Evolutionary conservation across 2,329 filamentous ascomycete genomes (phyloP), one percentile per base, ranked within the genome.

Genomic region (Stemphylium beticola): DNA sequence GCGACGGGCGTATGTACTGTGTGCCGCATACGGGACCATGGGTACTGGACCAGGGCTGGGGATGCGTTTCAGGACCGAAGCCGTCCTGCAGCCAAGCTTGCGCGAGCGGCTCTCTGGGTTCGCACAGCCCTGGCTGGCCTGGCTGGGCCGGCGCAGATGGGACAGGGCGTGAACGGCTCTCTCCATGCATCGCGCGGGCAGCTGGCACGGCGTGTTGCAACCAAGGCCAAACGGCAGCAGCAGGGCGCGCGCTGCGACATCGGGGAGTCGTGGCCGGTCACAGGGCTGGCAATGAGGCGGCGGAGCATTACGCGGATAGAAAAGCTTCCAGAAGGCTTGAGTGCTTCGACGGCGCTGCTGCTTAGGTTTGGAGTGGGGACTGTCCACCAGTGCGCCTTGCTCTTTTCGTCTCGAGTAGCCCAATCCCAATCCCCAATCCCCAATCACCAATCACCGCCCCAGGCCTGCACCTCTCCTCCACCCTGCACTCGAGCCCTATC

Each of bases 281-380:
- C 38, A 43, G 48, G 48, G 49, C 56, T 43, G 40, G 33, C 45
- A 33, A 47, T 44, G 53, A 33, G 46, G 51, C 51, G 42, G 57
- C 53, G 47, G 52, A 55, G 52, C 48, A 36, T 46, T 36, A 43
- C 40, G 40, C 52, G 40, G 36, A 36, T 18, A 31, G 43, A 34
- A 38, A 58, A 50, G 52, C 58, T 63, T 63, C 58, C 45, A 55
- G 60, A 61, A 63, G 58, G 53, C 53, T 51, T 53, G 43, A 36
- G 33, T 29, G 48, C 55, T 55, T 62, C 58, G 49, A 53, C 39
- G 20, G 38, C 34, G 55, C 45, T 41, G 47, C 49, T 46, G 44
- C 15, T 36, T 20, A 37, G 33, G 54, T 33, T 36, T 53, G 38
- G 53, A 50, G 57, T 53, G 53, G 57, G 57, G 53, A 52, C 15